Percentiles rank a stretch among this genome's conserved stretches.
Conservation (phyloP, 2,329 filamentous ascomycete species). For the Aspergillus sojae region DNA sequence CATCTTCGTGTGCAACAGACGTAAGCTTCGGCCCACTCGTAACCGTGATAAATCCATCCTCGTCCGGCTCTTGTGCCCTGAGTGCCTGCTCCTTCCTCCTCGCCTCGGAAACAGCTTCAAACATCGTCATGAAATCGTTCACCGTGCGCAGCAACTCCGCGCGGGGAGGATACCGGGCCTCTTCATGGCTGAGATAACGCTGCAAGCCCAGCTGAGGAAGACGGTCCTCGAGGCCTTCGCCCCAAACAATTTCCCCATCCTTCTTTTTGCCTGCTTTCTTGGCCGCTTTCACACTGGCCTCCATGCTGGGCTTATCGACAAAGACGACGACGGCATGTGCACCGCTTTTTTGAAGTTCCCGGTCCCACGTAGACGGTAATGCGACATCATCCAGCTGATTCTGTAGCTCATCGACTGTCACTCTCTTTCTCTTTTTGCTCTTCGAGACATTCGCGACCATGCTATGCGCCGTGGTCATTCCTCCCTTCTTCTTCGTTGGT, state of each 20-base stretch:
- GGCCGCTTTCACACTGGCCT: conserved; percentile 74
- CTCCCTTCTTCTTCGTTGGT: conserved; percentile 40
- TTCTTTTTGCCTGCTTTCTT: conserved; percentile 56
- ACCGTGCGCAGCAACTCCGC: conserved; percentile 70
- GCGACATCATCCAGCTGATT: conserved; percentile 61
- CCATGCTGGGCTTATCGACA: conserved; percentile 78
- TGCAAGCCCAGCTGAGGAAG: conserved; percentile 58
- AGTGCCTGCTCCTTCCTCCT: conserved; percentile 63
- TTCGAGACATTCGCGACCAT: conserved; percentile 25
- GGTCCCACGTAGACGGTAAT: conserved; percentile 74
- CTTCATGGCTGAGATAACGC: conserved; percentile 66
- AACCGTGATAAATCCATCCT: conserved; percentile 94
- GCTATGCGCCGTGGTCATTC: conserved; percentile 20
- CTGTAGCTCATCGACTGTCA: conserved; percentile 51
- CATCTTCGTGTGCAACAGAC: conserved; percentile 74
- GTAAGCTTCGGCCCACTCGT: conserved; percentile 71
- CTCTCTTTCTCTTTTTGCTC: conserved; percentile 59
- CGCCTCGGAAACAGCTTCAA: conserved; percentile 67
- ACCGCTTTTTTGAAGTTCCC: conserved; percentile 71
- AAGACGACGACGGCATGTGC: conserved; percentile 80
- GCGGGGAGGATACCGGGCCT: conserved; percentile 70
- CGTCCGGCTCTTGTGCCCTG: conserved; percentile 79
- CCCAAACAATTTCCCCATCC: conserved; percentile 68
- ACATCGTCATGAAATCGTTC: conserved; percentile 85
- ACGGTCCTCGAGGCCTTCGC: conserved; percentile 60